A percentile compares a stretch with the other conserved stretches of the same genome.
These are phyloP conservation scores for Panicum virgatum DNA, from an alignment of 202 grass and related monocot genomes.

Conservation along the genomic window DNA sequence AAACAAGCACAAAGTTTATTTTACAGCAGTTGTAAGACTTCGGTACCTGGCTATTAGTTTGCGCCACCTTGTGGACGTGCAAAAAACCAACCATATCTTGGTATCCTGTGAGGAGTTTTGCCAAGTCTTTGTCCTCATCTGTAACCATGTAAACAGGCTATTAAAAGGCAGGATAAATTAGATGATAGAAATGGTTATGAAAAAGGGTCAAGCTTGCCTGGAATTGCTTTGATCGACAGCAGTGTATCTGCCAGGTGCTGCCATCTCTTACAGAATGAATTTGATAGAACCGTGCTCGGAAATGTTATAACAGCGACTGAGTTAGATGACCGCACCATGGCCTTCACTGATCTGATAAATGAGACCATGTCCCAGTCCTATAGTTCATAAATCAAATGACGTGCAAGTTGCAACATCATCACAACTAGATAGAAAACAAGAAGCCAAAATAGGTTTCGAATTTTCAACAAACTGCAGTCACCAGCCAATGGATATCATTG, in stretches of 20 bases:
- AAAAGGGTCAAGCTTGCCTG: constrained; percentile 47
- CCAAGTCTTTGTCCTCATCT: constrained; percentile 96
- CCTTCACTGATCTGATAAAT: constrained; percentile 77
- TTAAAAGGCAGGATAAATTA: neutral
- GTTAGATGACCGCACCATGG: constrained; percentile 67
- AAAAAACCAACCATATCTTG: constrained; percentile 95
- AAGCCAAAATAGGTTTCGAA: constrained; percentile 21
- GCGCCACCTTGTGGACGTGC: constrained; percentile 88
- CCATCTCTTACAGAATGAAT: constrained; percentile 88
- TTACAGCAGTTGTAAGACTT: constrained; percentile 12
- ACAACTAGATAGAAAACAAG: neutral
- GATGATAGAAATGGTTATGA: neutral
- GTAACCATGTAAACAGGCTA: constrained; percentile 18
- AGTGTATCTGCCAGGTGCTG: constrained; percentile 91
- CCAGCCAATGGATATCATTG: constrained; percentile 4
- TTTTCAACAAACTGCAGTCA: neutral
- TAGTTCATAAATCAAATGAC: constrained; percentile 6
- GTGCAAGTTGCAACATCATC: neutral
- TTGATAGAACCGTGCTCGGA: constrained; percentile 58
- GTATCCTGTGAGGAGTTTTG: constrained; percentile 84
- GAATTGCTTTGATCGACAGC: constrained; percentile 82
- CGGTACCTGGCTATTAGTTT: constrained; percentile 76
- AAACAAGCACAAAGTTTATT: neutral
- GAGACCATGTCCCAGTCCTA: constrained; percentile 94
- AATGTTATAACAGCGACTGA: constrained; percentile 79